Conservation (phyloP, 768 basidiomycete genomes). For the Agrocybe praecox region DNA sequence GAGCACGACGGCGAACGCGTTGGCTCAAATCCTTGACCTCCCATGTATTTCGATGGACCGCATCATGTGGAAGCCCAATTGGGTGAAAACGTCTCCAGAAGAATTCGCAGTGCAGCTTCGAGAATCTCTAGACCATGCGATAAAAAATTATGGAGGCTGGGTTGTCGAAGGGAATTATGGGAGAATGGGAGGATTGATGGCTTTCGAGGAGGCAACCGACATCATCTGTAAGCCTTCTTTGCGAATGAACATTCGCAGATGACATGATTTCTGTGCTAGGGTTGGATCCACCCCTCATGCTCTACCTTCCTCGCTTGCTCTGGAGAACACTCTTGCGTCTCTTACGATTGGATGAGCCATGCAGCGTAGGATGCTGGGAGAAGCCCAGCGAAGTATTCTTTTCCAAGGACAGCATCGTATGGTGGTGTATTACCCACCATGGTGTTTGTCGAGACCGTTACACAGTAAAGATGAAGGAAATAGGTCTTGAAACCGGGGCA, state of each 20-base stretch:
- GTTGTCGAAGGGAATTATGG: slow-evolving; percentile 54
- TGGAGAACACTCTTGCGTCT: slow-evolving; percentile 55
- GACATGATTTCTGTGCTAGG: slow-evolving; percentile 37
- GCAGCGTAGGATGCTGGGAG: slow-evolving; percentile 54
- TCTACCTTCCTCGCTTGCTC: slow-evolving; percentile 64
- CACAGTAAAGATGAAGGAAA: slow-evolving; percentile 26
- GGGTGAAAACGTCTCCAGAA: slow-evolving; percentile 33
- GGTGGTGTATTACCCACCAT: slow-evolving; percentile 52
- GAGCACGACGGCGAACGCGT: slow-evolving; percentile 49
- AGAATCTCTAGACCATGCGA: slow-evolving; percentile 23
- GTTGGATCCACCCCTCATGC: slow-evolving; percentile 64
- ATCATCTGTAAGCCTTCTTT: slow-evolving; percentile 47
- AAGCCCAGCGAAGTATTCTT: slow-evolving; percentile 42
- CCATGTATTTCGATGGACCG: slow-evolving; percentile 50
- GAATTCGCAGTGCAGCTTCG: slow-evolving; percentile 33
- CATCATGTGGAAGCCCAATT: slow-evolving; percentile 52
- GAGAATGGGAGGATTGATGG: slow-evolving; percentile 27
- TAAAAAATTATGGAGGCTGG: slow-evolving; percentile 42
- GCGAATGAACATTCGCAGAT: background rate
- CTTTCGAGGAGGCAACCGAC: slow-evolving; percentile 46
- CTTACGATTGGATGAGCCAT: slow-evolving; percentile 32
- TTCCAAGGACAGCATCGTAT: slow-evolving; percentile 50
- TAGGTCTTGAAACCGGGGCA: slow-evolving; percentile 34
- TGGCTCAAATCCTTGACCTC: slow-evolving; percentile 45
- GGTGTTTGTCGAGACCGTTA: slow-evolving; percentile 25